Evolutionary conservation across 805 yeast species (phyloP).

Genomic region (Wickerhamiella qilinensis): DNA sequence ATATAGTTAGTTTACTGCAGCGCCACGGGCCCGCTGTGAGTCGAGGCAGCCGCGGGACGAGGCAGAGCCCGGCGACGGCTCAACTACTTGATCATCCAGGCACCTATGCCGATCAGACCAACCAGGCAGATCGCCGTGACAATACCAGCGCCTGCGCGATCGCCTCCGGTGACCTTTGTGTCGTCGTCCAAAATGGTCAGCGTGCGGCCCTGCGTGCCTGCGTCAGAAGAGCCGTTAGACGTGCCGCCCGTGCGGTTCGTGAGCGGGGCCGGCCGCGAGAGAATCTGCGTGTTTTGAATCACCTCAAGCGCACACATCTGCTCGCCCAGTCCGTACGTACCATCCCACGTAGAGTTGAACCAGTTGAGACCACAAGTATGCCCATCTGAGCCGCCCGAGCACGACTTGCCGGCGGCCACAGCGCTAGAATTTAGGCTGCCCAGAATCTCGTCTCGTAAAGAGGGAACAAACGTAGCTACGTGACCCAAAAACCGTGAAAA

Average conservation of each 20-base stretch:
- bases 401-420: constrained; percentile 56
- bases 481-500: constrained; percentile 49
- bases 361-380: constrained; percentile 73
- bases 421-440: constrained; percentile 36
- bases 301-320: constrained; percentile 66
- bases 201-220: constrained; percentile 34
- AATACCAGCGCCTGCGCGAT: constrained; percentile 81
- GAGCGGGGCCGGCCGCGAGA: constrained; percentile 36
- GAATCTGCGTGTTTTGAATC: constrained; percentile 30
- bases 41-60: no score
- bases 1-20: no score
- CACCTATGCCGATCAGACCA: constrained; percentile 42
- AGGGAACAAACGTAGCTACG: constrained; percentile 45
- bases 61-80: no score
- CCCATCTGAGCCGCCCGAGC: constrained; percentile 68
- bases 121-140: constrained; percentile 62
- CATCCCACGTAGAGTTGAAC: constrained; percentile 47
- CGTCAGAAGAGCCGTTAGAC: constrained; percentile 49
- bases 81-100: constrained; percentile 48
- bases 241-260: constrained; percentile 53
- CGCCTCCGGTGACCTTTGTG: constrained; percentile 36
- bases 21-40: no score
- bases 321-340: constrained; percentile 63
- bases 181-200: constrained; percentile 11
- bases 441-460: constrained; percentile 31